A percentile compares a stretch with the other conserved stretches of the same genome.
These are phyloP conservation scores for Penicillium italicum DNA, from an alignment of 2,329 filamentous ascomycete species.

Conservation along the genomic window DNA sequence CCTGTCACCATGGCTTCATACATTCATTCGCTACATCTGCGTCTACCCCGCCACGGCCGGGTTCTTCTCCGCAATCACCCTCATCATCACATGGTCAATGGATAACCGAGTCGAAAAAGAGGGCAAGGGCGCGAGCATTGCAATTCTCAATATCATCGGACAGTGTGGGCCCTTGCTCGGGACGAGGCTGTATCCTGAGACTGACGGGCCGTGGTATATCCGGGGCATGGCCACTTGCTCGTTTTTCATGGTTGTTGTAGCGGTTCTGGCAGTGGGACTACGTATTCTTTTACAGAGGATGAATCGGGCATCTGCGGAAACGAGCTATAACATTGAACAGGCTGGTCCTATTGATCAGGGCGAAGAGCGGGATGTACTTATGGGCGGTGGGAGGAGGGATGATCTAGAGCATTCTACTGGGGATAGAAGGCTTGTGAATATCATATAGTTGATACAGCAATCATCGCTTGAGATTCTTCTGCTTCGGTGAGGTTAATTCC, in stretches of 20 bases:
- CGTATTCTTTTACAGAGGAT: slow-evolving; percentile 51
- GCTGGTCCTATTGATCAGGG: slow-evolving; percentile 14
- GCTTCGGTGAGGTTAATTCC: neutral
- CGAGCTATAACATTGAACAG: slow-evolving; percentile 5
- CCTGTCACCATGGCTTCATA: slow-evolving; percentile 33
- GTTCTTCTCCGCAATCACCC: slow-evolving; percentile 78
- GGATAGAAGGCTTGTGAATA: slow-evolving; percentile 26
- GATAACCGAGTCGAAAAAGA: slow-evolving; percentile 74
- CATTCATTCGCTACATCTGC: slow-evolving; percentile 61
- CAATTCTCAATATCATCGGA: slow-evolving; percentile 74
- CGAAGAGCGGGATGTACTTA: slow-evolving; percentile 31
- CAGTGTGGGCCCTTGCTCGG: slow-evolving; percentile 74
- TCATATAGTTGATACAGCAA: slow-evolving; percentile 15
- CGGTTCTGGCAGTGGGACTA: slow-evolving; percentile 53
- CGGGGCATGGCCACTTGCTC: slow-evolving; percentile 62
- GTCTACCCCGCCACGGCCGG: slow-evolving; percentile 75
- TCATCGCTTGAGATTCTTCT: neutral
- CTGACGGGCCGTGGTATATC: slow-evolving; percentile 60
- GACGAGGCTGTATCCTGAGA: slow-evolving; percentile 59
- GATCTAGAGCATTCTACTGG: slow-evolving; percentile 19
- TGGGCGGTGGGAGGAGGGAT: slow-evolving; percentile 23
- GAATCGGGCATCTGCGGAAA: slow-evolving; percentile 40
- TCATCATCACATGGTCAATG: slow-evolving; percentile 83
- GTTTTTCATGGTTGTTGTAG: slow-evolving; percentile 60
- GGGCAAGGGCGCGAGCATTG: slow-evolving; percentile 71